Base-by-base conservation (phyloP, 2,329 filamentous ascomycete genomes). In the Neobulgaria alba region DNA sequence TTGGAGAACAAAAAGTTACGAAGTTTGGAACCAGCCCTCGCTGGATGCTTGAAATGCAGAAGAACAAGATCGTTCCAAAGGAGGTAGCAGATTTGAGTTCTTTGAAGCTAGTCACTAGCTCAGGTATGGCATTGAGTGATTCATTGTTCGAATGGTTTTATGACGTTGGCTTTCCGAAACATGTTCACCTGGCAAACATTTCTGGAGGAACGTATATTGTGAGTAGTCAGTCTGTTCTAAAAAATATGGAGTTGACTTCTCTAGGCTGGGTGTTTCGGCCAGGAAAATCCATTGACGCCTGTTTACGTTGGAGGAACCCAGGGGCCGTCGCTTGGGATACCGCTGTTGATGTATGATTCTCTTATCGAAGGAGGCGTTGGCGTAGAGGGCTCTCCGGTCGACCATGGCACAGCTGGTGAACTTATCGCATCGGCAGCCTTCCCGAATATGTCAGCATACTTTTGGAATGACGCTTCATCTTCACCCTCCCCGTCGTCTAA, bases 61-160 rank as follows among this genome's bases (percentile, higher is more conserved):
- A 79, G 50, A 69, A 71, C 15, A 67, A 68, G 1, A 69, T 89
- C 31, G 63, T 65, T 0, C 85, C 85, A 0, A 14, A 72, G 71
- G 14, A 78, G 73, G 71, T 56, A 1, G 36, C 51, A 5, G 67
- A 90, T 52, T 61, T 93, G 21, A 75, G 72, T 5, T 62, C 60
- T 4, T 65, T 93, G 18, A 64, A 66, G 19, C 60, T 68, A 3
- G 82, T 90, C 20, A 77, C 71, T 1, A 81, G 75, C 38, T 93
- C 86, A 0, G 86, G 86, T 3, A 90, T 90, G 84, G 85, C 92
- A 0, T 69, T 92, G 2, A 77, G 82, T 0, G 77, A 88, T 36
- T 74, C 81, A 29, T 66, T 86, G 23, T 90, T 88, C 56, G 79
- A 87, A 56, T 93, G 86, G 85, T 78, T 81, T 61, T 80, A 79